Percentiles rank a stretch among this genome's conserved stretches.
Evolutionary conservation across 805 yeast genomes (phyloP).

Genomic region (Pichia nakasei): DNA sequence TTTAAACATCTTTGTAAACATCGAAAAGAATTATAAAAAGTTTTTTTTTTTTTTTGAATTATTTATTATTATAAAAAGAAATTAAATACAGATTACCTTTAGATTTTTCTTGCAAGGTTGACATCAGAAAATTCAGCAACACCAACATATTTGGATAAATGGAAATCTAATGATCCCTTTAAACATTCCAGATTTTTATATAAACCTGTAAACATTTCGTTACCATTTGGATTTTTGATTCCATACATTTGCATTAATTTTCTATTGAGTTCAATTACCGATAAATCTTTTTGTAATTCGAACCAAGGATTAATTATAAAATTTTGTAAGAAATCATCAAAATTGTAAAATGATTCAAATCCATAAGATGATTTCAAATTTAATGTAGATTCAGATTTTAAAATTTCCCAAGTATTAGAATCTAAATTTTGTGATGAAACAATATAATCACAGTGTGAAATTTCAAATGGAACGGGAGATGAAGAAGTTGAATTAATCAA

Average conservation of each 20-base stretch:
- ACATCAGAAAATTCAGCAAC: constrained; percentile 5
- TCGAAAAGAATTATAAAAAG: too few relatives aligned
- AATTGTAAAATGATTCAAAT: constrained; percentile 23
- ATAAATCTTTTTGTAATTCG: constrained; percentile 9
- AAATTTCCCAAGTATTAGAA: constrained; percentile 36
- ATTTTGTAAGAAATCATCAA: background rate
- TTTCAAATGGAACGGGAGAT: constrained; percentile 64
- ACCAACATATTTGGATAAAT: constrained; percentile 5
- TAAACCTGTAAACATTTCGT: constrained; percentile 7
- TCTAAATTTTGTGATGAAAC: constrained; percentile 29
- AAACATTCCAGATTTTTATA: background rate
- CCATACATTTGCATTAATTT: constrained; percentile 15
- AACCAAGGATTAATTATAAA: constrained; percentile 10
- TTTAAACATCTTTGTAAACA: too few relatives aligned
- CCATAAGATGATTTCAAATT: constrained; percentile 47
- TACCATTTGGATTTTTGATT: constrained; percentile 8
- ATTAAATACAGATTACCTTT: background rate
- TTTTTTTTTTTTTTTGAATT: too few relatives aligned
- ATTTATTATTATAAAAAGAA: background rate
- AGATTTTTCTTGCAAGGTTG: constrained; percentile 10
- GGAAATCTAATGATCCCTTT: background rate
- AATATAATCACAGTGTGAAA: constrained; percentile 35
- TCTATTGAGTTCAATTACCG: constrained; percentile 13
- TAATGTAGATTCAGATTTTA: constrained; percentile 42
- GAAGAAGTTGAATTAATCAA: constrained; percentile 32